These are phyloP conservation scores for Penicillium sp. DNA, from an alignment of 2,329 filamentous ascomycete species.

Conservation along the genomic window DNA sequence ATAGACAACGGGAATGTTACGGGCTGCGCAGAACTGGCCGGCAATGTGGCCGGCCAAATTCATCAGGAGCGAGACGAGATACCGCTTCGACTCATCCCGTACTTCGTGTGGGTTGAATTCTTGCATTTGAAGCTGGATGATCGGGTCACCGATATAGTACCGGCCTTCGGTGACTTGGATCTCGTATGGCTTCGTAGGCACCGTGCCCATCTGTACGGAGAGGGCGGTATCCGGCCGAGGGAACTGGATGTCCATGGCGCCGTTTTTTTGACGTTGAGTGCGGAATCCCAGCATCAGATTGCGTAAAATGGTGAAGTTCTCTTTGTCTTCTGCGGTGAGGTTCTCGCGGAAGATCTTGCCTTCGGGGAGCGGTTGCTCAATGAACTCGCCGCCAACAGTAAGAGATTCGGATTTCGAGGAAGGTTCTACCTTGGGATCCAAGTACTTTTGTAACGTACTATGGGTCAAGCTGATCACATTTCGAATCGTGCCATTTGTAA, in stretches of 20 bases:
- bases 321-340: conserved; percentile 43
- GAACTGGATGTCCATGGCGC: conserved; percentile 45
- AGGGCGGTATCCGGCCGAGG: conserved; percentile 27
- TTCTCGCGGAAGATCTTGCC: conserved; percentile 34
- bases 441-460: conserved; percentile 46
- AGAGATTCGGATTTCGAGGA: conserved; percentile 32
- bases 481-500: conserved; percentile 59
- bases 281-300: conserved; percentile 49
- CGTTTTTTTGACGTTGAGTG: conserved; percentile 45
- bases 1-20: conserved; percentile 46
- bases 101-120: conserved; percentile 45
- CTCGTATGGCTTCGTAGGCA: conserved; percentile 35
- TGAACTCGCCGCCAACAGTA: conserved; percentile 40
- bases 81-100: conserved; percentile 44
- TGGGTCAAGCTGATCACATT: conserved; percentile 63
- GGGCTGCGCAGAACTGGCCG: conserved; percentile 43
- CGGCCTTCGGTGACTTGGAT: conserved; percentile 39
- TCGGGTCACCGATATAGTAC: conserved; percentile 50
- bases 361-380: conserved; percentile 23
- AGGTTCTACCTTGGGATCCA: conserved; percentile 37
- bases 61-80: conserved; percentile 59
- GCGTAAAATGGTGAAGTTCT: conserved; percentile 43
- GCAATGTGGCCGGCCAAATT: conserved; percentile 55
- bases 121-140: conserved; percentile 44
- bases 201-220: conserved; percentile 36